Evolutionary conservation across 495 filamentous ascomycete species (phyloP).

Genomic region (Aspergillus baeticus): DNA sequence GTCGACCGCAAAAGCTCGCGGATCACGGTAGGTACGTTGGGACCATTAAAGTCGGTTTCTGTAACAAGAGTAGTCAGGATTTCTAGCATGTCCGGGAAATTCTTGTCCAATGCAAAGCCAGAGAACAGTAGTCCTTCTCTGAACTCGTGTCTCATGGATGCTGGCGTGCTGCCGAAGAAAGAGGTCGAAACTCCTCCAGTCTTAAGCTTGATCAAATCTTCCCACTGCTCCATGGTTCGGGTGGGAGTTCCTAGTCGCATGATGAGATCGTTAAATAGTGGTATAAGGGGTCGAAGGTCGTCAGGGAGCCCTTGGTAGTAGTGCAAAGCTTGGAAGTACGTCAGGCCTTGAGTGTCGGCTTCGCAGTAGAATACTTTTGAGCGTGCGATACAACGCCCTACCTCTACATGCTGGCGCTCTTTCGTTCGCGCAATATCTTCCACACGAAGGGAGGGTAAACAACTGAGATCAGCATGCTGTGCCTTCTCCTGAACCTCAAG

Average conservation of each 20-base stretch:
- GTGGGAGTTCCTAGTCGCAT: constrained; percentile 88
- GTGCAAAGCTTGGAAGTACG: constrained; percentile 91
- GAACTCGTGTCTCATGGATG: too few relatives aligned
- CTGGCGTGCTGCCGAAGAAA: too few relatives aligned
- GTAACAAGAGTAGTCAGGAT: constrained; percentile 73
- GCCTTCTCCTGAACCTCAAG: constrained; percentile 79
- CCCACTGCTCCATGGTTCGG: constrained; percentile 88
- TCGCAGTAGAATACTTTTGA: constrained; percentile 91
- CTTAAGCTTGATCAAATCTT: constrained; percentile 93
- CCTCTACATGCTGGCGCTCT: too few relatives aligned
- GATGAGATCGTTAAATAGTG: constrained; percentile 87
- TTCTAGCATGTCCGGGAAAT: constrained; percentile 88
- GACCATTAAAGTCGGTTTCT: constrained; percentile 85
- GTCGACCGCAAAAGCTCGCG: constrained; percentile 79
- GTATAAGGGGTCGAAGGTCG: constrained; percentile 80
- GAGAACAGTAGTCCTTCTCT: constrained; percentile 80
- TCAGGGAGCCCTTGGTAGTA: constrained; percentile 75
- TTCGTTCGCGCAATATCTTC: constrained; percentile 81
- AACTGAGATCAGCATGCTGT: constrained; percentile 77
- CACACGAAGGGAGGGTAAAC: constrained; percentile 82
- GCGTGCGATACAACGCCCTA: too few relatives aligned
- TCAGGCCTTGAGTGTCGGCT: constrained; percentile 90
- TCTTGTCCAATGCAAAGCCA: constrained; percentile 83
- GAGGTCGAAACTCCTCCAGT: constrained; percentile 86
- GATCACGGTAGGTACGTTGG: constrained; percentile 76